Evolutionary conservation across 2,329 filamentous ascomycete species (phyloP), one percentile per base, ranked within the genome.

Genomic region (Monosporascus sp.): DNA sequence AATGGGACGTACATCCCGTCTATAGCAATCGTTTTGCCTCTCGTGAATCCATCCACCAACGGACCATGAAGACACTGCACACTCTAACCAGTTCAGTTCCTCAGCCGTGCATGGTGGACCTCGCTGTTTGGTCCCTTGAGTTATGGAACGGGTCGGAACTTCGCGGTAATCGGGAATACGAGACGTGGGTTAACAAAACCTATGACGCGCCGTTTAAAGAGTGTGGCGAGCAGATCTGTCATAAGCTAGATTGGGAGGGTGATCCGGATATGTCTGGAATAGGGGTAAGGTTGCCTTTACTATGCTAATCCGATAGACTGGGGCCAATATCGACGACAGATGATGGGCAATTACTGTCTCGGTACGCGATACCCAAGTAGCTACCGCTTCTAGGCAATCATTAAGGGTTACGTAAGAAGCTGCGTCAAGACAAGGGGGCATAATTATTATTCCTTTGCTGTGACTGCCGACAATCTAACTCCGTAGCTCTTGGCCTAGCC

Each of bases 241-340:
- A 50, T 47, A 50, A 51, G 6, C 48, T 62, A 6, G 46, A 50
- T 48, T 62, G 57, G 52, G 36, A 38, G 5, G 60, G 61, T 31
- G 58, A 63, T n/a, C 27, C 51, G 6, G 61, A 63, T 38, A 48
- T 60, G 17, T 57, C 57, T 8, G 60, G 60, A 5, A 51, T 55
- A 49, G 60, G 58, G 17, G 48, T 54, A 38, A 27, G 34, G 24
- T 37, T 3, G 22, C 9, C 25, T 9, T 47, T n/a, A 8, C 9
- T 20, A 2, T 14, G 36, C 6, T 6, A 46, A 17, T 9, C 27
- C 18, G 20, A 22, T 9, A 14, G 24, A 34, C 48, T 37, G 5
- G 18, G 37, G 11, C 18, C 36, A 27, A 48, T 20, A 51, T 3
- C 24, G 22, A 24, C 42, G 7, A 46, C 17, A 50, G 54, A 58